These are phyloP conservation scores for Pilobolus umbonatus DNA, from an alignment of 192 early-diverging fungal genomes.

Conservation along the genomic window DNA sequence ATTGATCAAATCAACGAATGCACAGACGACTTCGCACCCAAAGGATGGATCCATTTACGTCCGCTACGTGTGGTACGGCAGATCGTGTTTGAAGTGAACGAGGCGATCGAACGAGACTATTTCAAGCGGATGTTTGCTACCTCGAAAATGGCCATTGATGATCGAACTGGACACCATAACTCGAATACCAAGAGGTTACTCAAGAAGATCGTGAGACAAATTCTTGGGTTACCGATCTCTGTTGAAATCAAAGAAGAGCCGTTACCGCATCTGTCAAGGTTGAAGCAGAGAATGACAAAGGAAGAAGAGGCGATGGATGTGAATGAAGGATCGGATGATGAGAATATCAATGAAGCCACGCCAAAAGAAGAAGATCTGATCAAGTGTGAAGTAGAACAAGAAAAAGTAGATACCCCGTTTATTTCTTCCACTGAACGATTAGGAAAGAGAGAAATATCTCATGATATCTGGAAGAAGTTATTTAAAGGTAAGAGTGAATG, in stretches of 20 bases:
- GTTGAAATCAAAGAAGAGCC: no score
- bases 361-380: neutral
- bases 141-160: conserved; percentile 20
- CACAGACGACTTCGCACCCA: conserved; percentile 25
- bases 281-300: neutral
- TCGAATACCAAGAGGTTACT: conserved; percentile 14
- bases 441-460: conserved; percentile 15
- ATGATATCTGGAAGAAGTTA: conserved; percentile 26
- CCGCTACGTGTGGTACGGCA: conserved; percentile 17
- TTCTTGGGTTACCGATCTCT: conserved; percentile 8
- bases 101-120: conserved; percentile 26
- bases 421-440: conserved; percentile 4
- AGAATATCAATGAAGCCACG: neutral
- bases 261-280: neutral
- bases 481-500: conserved; percentile 19
- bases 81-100: conserved; percentile 22
- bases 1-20: conserved; percentile 30
- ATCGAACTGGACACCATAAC: conserved; percentile 13
- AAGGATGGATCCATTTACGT: conserved; percentile 26
- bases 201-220: conserved; percentile 23
- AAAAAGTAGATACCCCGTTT: neutral
- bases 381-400: neutral
- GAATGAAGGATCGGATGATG: conserved; percentile 8
- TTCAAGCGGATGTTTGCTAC: conserved; percentile 29
- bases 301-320: conserved; percentile 16